Evolutionary conservation across 139 green algal genomes (phyloP), one percentile per base, ranked within the genome.

Genomic region (Ulvella scutata): DNA sequence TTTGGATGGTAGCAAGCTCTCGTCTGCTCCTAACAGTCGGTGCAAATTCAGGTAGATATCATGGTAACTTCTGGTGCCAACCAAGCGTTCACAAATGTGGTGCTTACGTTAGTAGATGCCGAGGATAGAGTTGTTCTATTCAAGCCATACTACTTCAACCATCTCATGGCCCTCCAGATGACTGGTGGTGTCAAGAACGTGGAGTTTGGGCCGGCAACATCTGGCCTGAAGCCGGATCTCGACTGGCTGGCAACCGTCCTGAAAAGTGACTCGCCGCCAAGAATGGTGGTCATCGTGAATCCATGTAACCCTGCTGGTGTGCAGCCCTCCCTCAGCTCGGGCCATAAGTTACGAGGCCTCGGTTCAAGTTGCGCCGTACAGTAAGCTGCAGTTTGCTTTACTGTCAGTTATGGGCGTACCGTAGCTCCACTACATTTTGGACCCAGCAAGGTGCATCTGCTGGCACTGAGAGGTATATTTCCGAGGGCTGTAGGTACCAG

Each of bases 71-170:
- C 88, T 3, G 92, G 92, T 3, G 93, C 92, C 74, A 96, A 94
- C 62, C 92, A 97, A 82, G 90, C 85, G 20, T 97, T 97, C 61
- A 80, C 86, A 3, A 97, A 97, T 79, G 74, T 93, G 6, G 83
- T 97, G 62, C 77, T 97, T 13, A 79, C 88, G 0, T 79, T 96
- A 39, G 79, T 82, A 23, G 93, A 98, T 51, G 72, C 77, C 2
- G 23, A 44, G 7, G 87, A 95, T 77, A 28, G 74, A 0, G 84
- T 88, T 3, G 92, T 92, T 26, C 85, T 98, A 29, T 98, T 97
- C 81, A 81, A 51, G 44, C 93, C 93, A 7, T 96, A 92, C 81
- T 98, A 98, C 84, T 98, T 98, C 85, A 97, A 98, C 81, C 90
- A 97, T 79, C 80, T 89, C 13, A 97, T 97, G 92, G 84, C 87